Conservation (phyloP, 2,329 filamentous ascomycete genomes). For the Onygenales sp. region DNA sequence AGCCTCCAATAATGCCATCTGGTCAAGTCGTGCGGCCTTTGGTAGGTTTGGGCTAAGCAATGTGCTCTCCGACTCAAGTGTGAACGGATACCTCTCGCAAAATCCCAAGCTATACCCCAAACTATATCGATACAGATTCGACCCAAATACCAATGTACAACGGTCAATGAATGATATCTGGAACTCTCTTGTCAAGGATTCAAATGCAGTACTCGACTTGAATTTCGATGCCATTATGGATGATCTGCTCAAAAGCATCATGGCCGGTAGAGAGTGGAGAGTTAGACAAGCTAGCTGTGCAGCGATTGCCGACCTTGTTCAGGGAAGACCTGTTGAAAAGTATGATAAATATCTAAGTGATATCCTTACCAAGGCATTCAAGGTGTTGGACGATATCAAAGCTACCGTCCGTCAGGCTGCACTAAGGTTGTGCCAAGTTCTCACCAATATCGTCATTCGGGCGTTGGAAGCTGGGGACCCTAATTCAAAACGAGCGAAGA, state of each 20-base stretch:
- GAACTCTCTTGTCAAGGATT: slow-evolving; percentile 89
- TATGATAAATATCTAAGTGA: slow-evolving; percentile 79
- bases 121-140: slow-evolving; percentile 86
- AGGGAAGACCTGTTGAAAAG: slow-evolving; percentile 63
- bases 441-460: slow-evolving; percentile 77
- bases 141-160: slow-evolving; percentile 88
- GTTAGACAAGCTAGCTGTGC: slow-evolving; percentile 86
- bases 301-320: slow-evolving; percentile 78
- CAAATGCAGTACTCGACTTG: slow-evolving; percentile 62
- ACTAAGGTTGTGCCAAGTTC: slow-evolving; percentile 66
- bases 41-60: slow-evolving; percentile 86
- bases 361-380: slow-evolving; percentile 79
- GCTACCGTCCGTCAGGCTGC: slow-evolving; percentile 76
- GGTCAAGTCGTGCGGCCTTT: slow-evolving; percentile 94
- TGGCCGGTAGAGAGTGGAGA: slow-evolving; percentile 80
- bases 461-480: slow-evolving; percentile 68
- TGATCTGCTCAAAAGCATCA: slow-evolving; percentile 74
- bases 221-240: slow-evolving; percentile 85
- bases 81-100: slow-evolving; percentile 57
- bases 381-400: slow-evolving; percentile 94
- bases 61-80: slow-evolving; percentile 75
- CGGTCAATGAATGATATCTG: slow-evolving; percentile 97
- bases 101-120: slow-evolving; percentile 95
- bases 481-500: slow-evolving; percentile 57
- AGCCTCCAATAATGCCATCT: slow-evolving; percentile 89